Evolutionary conservation across 2,329 filamentous ascomycete genomes (phyloP), one percentile per base, ranked within the genome.

Genomic region (Thelonectria rubi): DNA sequence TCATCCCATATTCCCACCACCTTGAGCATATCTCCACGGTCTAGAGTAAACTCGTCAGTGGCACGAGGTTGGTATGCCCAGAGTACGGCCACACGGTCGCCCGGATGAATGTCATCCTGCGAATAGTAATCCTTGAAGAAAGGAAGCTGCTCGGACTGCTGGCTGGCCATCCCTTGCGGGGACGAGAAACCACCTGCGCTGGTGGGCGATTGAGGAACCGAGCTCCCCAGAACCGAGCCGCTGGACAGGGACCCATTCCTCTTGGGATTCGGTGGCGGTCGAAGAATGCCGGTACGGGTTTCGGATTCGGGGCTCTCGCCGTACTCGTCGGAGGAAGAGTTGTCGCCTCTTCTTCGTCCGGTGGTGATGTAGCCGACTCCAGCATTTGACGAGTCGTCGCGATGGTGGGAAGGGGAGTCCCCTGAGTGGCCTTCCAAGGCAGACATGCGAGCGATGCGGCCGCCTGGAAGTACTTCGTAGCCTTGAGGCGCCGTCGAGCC

Each of bases 41-140:
- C 95, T 39, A 99, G 83, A 40, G 92, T 84, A 73, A 98, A 98
- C 74, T 99, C 95, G 72, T 99, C 95, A 30, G 89, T 88, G 5
- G 95, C 95, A 34, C 95, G 91, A 34, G 95, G 94, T 71, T 97
- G 93, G 77, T 99, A 99, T 2, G 95, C 94, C 95, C 95, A 99
- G 14, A 99, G 85, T 2, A 93, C 92, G 14, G 95, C 87, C 43
- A 99, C 94, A 61, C 91, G 90, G 72, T 98, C 94, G 58, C 92
- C 91, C 0, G 94, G 91, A 71, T 94, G 92, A 60, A 99, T 97
- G 71, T 98, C 94, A 71, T 98, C 95, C 70, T 94, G 90, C 2
- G 94, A 98, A 75, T 99, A 99, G 78, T 99, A 99, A 77, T 99
- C 95, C 75, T 97, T 97, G 87, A 99, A 99, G 74, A 93, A 97